Conservation (phyloP, 2,329 filamentous ascomycete genomes). For the Aspergillus floridensis region DNA sequence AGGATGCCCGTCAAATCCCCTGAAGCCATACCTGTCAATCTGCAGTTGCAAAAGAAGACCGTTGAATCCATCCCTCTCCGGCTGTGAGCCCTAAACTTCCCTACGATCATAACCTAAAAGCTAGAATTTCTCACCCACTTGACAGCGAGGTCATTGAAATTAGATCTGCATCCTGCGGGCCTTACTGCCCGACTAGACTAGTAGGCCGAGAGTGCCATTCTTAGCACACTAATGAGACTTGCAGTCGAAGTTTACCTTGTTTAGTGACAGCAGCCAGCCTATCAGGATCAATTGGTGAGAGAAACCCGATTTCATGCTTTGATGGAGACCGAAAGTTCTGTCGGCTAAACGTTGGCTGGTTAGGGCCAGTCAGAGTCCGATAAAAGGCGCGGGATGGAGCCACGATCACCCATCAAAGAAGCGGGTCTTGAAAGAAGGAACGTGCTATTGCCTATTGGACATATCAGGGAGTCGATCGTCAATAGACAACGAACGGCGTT, state of each 20-base stretch:
- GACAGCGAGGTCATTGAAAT: neutral
- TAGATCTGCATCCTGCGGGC: too few relatives aligned
- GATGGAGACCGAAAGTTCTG: neutral
- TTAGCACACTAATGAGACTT: too few relatives aligned
- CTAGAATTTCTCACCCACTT: neutral
- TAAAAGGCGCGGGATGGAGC: neutral
- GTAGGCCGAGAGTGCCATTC: too few relatives aligned
- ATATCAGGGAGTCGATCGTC: neutral
- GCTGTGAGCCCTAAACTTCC: neutral
- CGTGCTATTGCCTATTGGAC: neutral
- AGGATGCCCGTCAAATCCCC: neutral
- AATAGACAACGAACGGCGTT: neutral
- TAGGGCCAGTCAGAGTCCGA: neutral
- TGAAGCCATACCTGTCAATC: neutral
- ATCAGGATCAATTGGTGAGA: neutral
- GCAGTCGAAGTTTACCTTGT: neutral
- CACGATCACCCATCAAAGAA: neutral
- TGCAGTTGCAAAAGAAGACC: neutral
- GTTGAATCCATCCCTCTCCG: neutral
- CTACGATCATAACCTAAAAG: neutral
- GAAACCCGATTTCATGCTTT: neutral
- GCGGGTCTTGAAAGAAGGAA: neutral
- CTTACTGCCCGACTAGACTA: too few relatives aligned
- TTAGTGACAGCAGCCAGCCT: neutral
- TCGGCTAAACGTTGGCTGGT: neutral